A percentile compares a stretch with the other conserved stretches of the same genome.
These are phyloP conservation scores for Aspergillus proliferans DNA, from an alignment of 2,329 filamentous ascomycete species.

Conservation along the genomic window DNA sequence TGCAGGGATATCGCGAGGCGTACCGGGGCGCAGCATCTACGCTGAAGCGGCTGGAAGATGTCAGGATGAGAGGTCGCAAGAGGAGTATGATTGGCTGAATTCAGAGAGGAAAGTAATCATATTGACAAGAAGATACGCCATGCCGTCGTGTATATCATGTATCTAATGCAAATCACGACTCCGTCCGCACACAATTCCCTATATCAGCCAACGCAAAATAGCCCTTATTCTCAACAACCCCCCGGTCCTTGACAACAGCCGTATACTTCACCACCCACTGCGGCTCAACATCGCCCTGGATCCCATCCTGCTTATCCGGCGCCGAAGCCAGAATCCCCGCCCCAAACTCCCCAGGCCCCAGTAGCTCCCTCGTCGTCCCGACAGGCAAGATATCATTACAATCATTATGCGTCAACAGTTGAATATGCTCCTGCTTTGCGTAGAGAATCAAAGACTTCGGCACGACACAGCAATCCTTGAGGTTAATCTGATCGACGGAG, in stretches of 20 bases:
- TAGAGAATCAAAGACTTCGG: conserved; percentile 78
- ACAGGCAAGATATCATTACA: conserved; percentile 84
- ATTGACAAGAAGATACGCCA: conserved; percentile 14
- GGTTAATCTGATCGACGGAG: conserved; percentile 89
- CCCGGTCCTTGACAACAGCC: conserved; percentile 84
- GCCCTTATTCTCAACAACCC: conserved; percentile 96
- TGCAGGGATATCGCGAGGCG: conserved; percentile 65
- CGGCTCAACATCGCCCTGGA: conserved; percentile 72
- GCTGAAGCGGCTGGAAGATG: conserved; percentile 79
- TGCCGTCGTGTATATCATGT: conserved; percentile 9
- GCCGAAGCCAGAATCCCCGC: conserved; percentile 66
- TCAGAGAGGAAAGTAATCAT: neutral
- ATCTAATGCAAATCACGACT: conserved; percentile 13
- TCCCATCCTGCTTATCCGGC: conserved; percentile 46
- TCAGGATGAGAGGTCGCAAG: conserved; percentile 89
- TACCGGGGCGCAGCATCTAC: conserved; percentile 71
- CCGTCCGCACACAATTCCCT: conserved; percentile 38
- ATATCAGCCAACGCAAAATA: conserved; percentile 86
- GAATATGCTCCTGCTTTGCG: conserved; percentile 75
- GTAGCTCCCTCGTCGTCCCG: conserved; percentile 75
- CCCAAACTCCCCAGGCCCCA: conserved; percentile 65
- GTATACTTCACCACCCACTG: conserved; percentile 98
- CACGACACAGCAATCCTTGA: conserved; percentile 91
- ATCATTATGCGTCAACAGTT: conserved; percentile 89
- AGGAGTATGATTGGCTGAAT: conserved; percentile 86